Base-by-base conservation (phyloP, 163 green algal species). In the Chlamydomonas reinhardtii region DNA sequence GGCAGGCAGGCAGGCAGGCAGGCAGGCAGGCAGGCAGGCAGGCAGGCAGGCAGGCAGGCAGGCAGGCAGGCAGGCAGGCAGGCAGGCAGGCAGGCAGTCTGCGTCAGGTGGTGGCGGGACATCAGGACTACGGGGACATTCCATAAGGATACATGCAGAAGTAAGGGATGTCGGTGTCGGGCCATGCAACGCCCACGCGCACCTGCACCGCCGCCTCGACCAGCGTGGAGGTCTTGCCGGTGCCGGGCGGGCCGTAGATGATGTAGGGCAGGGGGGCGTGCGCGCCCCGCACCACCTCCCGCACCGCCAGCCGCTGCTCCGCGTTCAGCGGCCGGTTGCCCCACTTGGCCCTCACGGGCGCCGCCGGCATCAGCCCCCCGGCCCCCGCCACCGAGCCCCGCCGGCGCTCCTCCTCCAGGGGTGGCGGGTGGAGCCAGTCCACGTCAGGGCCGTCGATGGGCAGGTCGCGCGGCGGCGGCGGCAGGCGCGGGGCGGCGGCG, bases 211-310 rank as follows among this genome's bases (percentile, higher is more conserved):
- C 89, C 11, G 86, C 89, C 70, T 93, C 89, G 64, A 88, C 88
- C 43, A 90, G 70, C 11, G 86, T 91, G 20, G 84, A 84, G 3
- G 89, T 94, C 72, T 94, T 94, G 62, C 89, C 91, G 0, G 89
- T 94, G 16, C 89, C 91, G 4, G 91, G 91, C 25, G 91, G 91
- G 4, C 91, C 91, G 64, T 89, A 92, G 66, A 93, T 88, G 32
- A 90, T 72, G 79, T 90, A 92, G 12, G 91, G 90, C 90, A 89
- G 75, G 14, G 77, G 82, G 0, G 75, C 82, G 52, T 88, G 76
- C 4, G 64, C 83, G 20, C 83, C 85, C 25, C 64, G 32, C 52
- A 91, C 31, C 68, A 91, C 87, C 56, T 85, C 83, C 6, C 79
- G 79, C 34, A 93, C 90, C 48, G 83, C 87, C 37, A 66, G 56